A percentile compares a stretch with the other conserved stretches of the same genome.
These are phyloP conservation scores for Phalaenopsis equestris DNA, from an alignment of 106 monocot genomes.

Conservation along the genomic window DNA sequence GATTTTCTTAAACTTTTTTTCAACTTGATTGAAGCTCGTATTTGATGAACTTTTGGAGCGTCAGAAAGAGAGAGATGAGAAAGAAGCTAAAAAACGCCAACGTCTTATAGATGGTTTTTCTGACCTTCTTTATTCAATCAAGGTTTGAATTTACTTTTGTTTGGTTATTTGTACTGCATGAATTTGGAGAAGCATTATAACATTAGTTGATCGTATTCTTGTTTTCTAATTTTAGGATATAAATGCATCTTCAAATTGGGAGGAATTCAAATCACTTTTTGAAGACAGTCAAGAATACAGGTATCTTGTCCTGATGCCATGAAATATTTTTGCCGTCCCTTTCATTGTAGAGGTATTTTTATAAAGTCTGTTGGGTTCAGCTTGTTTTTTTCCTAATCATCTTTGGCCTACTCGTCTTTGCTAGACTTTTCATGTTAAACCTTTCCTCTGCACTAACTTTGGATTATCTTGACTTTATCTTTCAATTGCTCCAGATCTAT, in stretches of 20 bases:
- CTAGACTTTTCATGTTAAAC: neutral
- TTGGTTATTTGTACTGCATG: neutral
- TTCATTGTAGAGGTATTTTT: neutral
- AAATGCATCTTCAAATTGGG: constrained; percentile 81
- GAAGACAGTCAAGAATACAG: constrained; percentile 90
- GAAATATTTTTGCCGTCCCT: neutral
- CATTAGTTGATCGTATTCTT: constrained; percentile 1
- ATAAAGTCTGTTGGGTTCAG: neutral
- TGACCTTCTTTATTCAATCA: constrained; percentile 68
- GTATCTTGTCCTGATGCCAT: constrained; percentile 20
- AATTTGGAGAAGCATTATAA: neutral
- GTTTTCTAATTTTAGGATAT: constrained; percentile 55
- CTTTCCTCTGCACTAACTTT: neutral
- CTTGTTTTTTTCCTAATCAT: neutral
- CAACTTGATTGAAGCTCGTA: constrained; percentile 42
- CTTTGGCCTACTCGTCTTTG: neutral
- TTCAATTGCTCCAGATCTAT: constrained; percentile 37
- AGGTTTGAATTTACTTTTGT: constrained; percentile 28
- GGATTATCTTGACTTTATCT: neutral
- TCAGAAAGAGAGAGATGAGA: constrained; percentile 80
- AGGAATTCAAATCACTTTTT: constrained; percentile 63
- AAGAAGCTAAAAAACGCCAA: constrained; percentile 80
- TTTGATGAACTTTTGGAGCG: constrained; percentile 85
- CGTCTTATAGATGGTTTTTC: constrained; percentile 72
- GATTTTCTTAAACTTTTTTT: neutral